Evolutionary conservation across 148 eudicot species (phyloP), one percentile per base, ranked within the genome.

Genomic region (Tetragonia tetragonoides): DNA sequence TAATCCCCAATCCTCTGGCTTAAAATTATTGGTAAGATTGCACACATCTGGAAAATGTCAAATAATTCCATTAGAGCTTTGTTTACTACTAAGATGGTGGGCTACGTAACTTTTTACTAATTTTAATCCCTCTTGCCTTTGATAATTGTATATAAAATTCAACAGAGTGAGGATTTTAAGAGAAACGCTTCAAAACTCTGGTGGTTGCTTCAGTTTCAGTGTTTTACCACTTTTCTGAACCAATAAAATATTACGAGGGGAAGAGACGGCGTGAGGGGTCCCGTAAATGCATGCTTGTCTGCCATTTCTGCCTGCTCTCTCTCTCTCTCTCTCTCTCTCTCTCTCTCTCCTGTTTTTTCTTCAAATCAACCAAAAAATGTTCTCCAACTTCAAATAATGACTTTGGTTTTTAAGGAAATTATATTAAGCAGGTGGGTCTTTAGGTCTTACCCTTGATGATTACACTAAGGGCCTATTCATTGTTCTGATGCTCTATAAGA

Each of bases 261-360:
- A 76, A 80, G 34, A 81, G 57, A 80, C 69, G 75, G 54, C 71
- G 63, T 70, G 80, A 68, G 81, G 82, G 80, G 83, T 78, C 80
- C 74, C 79, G 73, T 81, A 78, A 81, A 78, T 77, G 86, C 97
- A 92, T 92, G 91, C 88, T 84, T 88, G 92, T 92, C 90, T 85
- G 91, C 97, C 94, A 90, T 86, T 86, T 70, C 75, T 82, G 79
- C 86, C 77, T 28, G 40, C 46, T 24, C 7, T 46, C n/a, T 69
- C 49, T 75, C 39, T 64, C 69, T 61, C 10, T 3, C 23, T 28
- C 23, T 10, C 81, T 89, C 79, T 59, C 79, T 74, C 71, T 73
- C 68, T 74, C 72, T 76, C 79, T 80, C 70, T 81, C 65, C 66
- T 77, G 73, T 78, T 71, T 70, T 6, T 60, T 6, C 23, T 15